These are phyloP conservation scores for Sophora flavescens DNA, from an alignment of 306 rosid species.

Conservation along the genomic window DNA sequence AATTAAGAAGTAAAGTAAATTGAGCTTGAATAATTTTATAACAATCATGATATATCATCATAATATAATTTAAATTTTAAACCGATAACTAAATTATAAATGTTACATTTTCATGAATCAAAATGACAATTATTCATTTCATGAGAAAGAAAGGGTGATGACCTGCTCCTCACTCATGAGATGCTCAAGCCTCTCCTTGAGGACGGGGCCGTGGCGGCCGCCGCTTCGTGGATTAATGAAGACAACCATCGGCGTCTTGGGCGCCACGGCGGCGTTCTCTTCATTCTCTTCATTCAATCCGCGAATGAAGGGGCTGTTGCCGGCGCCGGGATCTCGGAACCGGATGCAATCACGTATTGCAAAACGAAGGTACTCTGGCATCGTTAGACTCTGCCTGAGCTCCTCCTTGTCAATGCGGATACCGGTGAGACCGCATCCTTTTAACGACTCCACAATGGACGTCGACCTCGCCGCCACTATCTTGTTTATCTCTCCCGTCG, in stretches of 20 bases:
- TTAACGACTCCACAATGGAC: slow-evolving; percentile 69
- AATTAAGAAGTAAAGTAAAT: not conserved
- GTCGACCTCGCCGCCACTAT: slow-evolving; percentile 50
- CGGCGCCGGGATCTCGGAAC: slow-evolving; percentile 58
- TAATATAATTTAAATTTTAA: too few species aligned
- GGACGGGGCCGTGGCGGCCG: slow-evolving; percentile 81
- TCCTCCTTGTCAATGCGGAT: slow-evolving; percentile 69
- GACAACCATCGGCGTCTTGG: slow-evolving; percentile 70
- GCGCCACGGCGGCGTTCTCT: slow-evolving; percentile 37
- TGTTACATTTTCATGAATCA: too few species aligned
- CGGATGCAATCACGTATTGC: slow-evolving; percentile 84
- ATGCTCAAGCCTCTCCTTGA: slow-evolving; percentile 79
- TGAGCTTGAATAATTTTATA: not conserved
- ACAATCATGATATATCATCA: too few species aligned
- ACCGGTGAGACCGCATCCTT: slow-evolving; percentile 68
- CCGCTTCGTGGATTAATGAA: slow-evolving; percentile 87
- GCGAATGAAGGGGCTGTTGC: slow-evolving; percentile 47
- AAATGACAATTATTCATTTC: too few species aligned
- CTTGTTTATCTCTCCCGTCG: slow-evolving; percentile 55
- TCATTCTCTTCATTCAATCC: not conserved
- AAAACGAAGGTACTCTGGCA: slow-evolving; percentile 77
- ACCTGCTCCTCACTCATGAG: slow-evolving; percentile 95
- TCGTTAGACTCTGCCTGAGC: slow-evolving; percentile 56
- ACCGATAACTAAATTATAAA: too few species aligned
- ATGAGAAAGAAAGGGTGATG: not conserved